Evolutionary conservation across 2,329 filamentous ascomycete genomes (phyloP).

Genomic region (Stachybotrys chartarum): DNA sequence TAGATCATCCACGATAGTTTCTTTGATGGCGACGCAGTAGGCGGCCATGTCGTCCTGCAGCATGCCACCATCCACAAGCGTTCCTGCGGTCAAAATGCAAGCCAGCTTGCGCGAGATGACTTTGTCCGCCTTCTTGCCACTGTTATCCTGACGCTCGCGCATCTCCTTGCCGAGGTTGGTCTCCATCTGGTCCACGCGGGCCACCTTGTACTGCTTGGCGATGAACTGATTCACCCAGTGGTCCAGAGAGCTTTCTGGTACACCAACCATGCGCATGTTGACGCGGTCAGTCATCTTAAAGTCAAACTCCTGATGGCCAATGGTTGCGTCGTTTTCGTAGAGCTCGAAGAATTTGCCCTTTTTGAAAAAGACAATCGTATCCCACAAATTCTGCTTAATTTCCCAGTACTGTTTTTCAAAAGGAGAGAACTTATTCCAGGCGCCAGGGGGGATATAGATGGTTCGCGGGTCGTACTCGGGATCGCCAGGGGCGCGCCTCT

Average conservation of each 20-base stretch:
- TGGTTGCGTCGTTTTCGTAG: constrained; percentile 94
- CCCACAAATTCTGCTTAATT: constrained; percentile 97
- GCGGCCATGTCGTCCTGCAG: constrained; percentile 96
- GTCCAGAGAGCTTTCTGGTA: constrained; percentile 90
- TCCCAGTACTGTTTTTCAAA: constrained; percentile 99
- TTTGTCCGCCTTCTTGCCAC: constrained; percentile 74
- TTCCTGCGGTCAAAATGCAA: constrained; percentile 85
- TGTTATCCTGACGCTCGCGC: constrained; percentile 74
- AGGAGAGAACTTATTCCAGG: constrained; percentile 77
- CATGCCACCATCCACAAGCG: constrained; percentile 92
- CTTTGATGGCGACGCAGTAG: constrained; percentile 93
- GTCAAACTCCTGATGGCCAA: constrained; percentile 94
- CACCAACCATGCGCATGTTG: constrained; percentile 99
- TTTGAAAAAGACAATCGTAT: constrained; percentile 98
- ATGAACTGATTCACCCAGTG: constrained; percentile 98
- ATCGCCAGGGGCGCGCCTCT: constrained; percentile 69
- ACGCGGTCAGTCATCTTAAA: constrained; percentile 96
- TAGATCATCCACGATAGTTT: constrained; percentile 61
- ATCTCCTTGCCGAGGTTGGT: constrained; percentile 95
- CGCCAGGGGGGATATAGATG: constrained; percentile 77
- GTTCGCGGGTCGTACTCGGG: constrained; percentile 88
- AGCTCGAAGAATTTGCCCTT: constrained; percentile 99
- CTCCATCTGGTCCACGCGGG: constrained; percentile 93
- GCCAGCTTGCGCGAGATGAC: constrained; percentile 87
- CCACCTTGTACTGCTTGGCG: constrained; percentile 95